phyloP scores from a whole-genome alignment of 192 early-diverging fungal genomes.

The Martensiomyces pterosporus region DNA sequence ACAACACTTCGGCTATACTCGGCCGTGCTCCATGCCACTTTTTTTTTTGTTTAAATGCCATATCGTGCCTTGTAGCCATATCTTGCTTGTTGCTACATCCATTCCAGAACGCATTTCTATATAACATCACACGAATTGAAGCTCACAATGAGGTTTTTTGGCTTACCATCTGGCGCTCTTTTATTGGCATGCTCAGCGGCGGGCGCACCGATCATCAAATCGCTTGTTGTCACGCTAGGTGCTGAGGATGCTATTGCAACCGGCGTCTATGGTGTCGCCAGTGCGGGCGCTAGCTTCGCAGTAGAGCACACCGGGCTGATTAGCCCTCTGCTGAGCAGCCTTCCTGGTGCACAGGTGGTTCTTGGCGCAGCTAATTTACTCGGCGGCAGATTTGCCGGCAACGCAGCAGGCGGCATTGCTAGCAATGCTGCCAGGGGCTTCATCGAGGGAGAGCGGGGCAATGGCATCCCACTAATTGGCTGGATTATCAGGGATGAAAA shows the following conservation, averaged over 20 bases:
- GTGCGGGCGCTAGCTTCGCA: slow-evolving; percentile 39
- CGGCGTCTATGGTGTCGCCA: slow-evolving; percentile 33
- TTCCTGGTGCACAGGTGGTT: slow-evolving; percentile 30
- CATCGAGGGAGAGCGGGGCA: slow-evolving; percentile 26
- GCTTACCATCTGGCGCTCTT: not conserved
- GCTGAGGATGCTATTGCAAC: slow-evolving; percentile 24
- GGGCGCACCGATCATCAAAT: slow-evolving; percentile 37
- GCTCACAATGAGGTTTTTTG: not conserved
- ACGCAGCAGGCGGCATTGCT: slow-evolving; percentile 27
- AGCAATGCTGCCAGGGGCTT: slow-evolving; percentile 24
- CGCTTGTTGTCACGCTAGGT: slow-evolving; percentile 19
- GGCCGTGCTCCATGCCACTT: no score
- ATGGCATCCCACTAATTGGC: slow-evolving; percentile 33
- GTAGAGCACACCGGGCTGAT: slow-evolving; percentile 35
- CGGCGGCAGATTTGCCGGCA: slow-evolving; percentile 41
- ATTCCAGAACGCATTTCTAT: no score
- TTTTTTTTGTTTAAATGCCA: no score
- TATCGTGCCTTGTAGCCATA: no score
- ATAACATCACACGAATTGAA: not conserved
- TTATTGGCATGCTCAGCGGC: not conserved
- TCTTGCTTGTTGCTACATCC: no score
- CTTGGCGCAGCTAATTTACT: slow-evolving; percentile 29
- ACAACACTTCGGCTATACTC: no score
- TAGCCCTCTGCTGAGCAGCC: slow-evolving; percentile 25
- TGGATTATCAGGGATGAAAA: slow-evolving; percentile 38